Evolutionary conservation across 805 yeast species (phyloP).

Genomic region (Saturnispora kantuleensis): DNA sequence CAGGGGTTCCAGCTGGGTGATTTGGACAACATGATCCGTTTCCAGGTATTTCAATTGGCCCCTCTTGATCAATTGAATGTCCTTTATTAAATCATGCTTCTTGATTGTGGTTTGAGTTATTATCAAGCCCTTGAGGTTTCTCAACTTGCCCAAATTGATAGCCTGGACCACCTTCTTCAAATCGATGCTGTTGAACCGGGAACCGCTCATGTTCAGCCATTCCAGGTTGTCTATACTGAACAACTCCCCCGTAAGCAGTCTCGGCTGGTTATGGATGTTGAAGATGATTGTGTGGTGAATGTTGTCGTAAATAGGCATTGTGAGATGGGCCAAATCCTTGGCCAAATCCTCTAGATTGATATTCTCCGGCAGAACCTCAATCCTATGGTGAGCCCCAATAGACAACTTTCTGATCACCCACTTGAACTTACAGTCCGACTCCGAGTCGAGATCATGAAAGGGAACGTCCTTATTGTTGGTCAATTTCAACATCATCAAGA

Average conservation of each 20-base stretch:
- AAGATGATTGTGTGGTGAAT: not conserved
- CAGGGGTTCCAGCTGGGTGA: not conserved
- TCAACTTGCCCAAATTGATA: constrained; percentile 8
- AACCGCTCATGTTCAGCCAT: constrained; percentile 9
- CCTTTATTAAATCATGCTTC: constrained; percentile 6
- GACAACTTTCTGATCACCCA: constrained; percentile 10
- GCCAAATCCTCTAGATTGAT: constrained; percentile 6
- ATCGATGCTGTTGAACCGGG: not conserved
- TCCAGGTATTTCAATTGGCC: constrained; percentile 11
- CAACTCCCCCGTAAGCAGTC: constrained; percentile 5
- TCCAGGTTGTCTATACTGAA: constrained; percentile 6
- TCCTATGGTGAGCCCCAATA: constrained; percentile 5
- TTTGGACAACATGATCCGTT: constrained; percentile 2
- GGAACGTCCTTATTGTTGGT: not conserved
- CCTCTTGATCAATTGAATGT: constrained; percentile 1
- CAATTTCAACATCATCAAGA: not conserved
- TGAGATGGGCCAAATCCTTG: constrained; percentile 6
- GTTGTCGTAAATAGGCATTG: not conserved
- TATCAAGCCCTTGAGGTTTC: constrained; percentile 5
- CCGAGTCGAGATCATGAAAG: constrained; percentile 2
- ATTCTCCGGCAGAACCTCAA: constrained; percentile 11
- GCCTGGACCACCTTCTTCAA: constrained; percentile 8
- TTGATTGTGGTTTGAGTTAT: constrained; percentile 8
- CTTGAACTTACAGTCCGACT: not conserved
- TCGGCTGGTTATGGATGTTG: constrained; percentile 3